These are phyloP conservation scores for Paramecium primaurelia DNA, from an alignment of 73 alveolate species.

Conservation along the genomic window DNA sequence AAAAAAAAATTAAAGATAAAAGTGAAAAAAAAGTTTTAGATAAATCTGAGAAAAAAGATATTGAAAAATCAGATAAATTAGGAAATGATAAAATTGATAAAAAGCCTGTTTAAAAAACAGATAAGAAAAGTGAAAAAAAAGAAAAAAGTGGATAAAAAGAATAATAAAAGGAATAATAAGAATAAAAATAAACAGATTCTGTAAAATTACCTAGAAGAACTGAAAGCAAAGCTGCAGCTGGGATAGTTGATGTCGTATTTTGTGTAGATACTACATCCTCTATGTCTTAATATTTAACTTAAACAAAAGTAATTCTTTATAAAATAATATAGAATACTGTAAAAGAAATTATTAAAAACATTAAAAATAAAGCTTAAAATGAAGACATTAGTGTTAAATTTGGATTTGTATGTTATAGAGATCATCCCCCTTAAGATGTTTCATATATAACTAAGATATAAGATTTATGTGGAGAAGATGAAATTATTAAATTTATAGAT, in stretches of 20 bases:
- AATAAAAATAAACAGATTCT: not conserved
- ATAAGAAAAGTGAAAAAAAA: not conserved
- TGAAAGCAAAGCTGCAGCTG: conserved; percentile 48
- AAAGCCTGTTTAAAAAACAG: not conserved
- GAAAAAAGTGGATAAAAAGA: not conserved
- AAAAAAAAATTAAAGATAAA: not conserved
- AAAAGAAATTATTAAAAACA: conserved; percentile 70
- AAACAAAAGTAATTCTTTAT: conserved; percentile 60
- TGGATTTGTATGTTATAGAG: conserved; percentile 88
- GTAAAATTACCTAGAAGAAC: conserved; percentile 42
- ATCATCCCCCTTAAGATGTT: conserved; percentile 82
- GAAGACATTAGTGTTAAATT: conserved; percentile 73
- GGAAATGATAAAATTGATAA: not conserved
- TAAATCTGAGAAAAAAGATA: not conserved
- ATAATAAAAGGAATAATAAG: conserved; percentile 15
- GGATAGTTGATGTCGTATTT: conserved; percentile 81
- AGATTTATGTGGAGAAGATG: conserved; percentile 75
- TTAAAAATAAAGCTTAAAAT: conserved; percentile 68
- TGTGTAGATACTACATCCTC: conserved; percentile 88
- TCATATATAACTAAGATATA: conserved; percentile 76
- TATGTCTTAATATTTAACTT: conserved; percentile 75
- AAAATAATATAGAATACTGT: not conserved
- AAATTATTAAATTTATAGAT: conserved; percentile 70
- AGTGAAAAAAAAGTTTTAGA: not conserved
- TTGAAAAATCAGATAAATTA: not conserved